Conservation (phyloP, 2,329 filamentous ascomycete species). For the Nothophaeocryptopus gaeumannii region DNA sequence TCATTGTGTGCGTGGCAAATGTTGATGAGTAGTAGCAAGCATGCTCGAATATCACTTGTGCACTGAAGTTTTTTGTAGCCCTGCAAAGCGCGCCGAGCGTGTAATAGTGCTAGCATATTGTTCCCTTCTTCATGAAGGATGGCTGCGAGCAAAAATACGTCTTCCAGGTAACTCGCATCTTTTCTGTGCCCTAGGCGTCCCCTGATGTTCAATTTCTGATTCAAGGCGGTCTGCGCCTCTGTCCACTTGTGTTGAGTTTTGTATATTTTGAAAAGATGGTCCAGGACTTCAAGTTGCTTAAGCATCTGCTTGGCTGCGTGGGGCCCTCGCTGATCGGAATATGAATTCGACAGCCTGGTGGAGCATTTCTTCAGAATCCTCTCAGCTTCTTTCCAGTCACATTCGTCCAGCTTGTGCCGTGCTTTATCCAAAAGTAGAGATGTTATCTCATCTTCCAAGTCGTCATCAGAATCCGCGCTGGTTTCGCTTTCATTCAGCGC, state of each 20-base stretch:
- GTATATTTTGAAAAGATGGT: conserved; percentile 1
- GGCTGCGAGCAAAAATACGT: not conserved
- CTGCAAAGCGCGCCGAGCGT: conserved; percentile 1
- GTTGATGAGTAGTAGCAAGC: too few relatives aligned
- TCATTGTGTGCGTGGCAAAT: too few relatives aligned
- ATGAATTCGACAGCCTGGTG: not conserved
- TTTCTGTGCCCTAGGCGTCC: not conserved
- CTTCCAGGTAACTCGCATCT: not conserved
- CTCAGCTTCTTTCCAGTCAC: not conserved
- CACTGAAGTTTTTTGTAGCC: not conserved
- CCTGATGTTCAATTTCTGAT: not conserved
- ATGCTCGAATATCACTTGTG: too few relatives aligned
- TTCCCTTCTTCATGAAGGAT: not conserved
- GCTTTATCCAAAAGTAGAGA: not conserved
- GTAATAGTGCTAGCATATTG: not conserved
- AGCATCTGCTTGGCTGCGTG: not conserved
- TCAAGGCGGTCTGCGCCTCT: not conserved
- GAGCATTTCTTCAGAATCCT: conserved; percentile 1
- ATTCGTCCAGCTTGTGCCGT: conserved; percentile 1
- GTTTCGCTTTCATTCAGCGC: not conserved
- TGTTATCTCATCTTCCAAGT: conserved; percentile 1
- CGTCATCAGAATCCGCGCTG: conserved; percentile 1
- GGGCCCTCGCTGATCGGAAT: not conserved
- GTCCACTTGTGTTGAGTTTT: not conserved
- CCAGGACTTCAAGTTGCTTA: not conserved